Conservation (phyloP, 495 filamentous ascomycete species). For the Penicillium verhagenii region DNA sequence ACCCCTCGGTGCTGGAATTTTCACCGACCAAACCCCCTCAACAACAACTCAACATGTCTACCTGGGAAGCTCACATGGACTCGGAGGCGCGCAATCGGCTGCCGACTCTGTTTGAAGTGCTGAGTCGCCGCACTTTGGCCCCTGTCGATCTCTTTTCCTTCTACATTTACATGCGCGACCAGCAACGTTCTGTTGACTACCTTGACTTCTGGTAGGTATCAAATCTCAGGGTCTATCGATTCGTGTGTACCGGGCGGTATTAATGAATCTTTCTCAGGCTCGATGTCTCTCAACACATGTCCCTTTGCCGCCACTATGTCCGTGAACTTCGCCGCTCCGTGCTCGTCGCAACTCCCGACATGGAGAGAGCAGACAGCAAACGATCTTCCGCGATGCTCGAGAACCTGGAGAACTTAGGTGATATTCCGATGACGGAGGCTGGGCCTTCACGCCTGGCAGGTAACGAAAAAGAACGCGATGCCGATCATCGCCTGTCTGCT, state of each 20-base stretch:
- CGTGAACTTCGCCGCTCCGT: slow-evolving; percentile 92
- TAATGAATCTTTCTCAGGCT: slow-evolving; percentile 59
- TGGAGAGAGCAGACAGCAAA: slow-evolving; percentile 77
- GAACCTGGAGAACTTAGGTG: slow-evolving; percentile 62
- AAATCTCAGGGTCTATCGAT: no score
- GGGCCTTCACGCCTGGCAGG: slow-evolving; percentile 42
- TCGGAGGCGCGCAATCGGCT: slow-evolving; percentile 70
- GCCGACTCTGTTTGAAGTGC: slow-evolving; percentile 90
- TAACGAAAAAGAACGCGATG: slow-evolving; percentile 56
- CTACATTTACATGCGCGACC: slow-evolving; percentile 99
- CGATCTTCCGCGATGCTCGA: slow-evolving; percentile 80
- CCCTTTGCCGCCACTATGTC: slow-evolving; percentile 95
- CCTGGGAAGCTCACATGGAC: slow-evolving; percentile 30
- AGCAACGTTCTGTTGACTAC: slow-evolving; percentile 96
- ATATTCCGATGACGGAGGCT: slow-evolving; percentile 50
- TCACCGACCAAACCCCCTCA: slow-evolving; percentile 6
- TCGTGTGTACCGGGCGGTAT: not conserved
- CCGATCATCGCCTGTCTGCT: slow-evolving; percentile 83
- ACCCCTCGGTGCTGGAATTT: slow-evolving; percentile 24
- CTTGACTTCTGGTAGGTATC: slow-evolving; percentile 88
- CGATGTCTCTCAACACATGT: slow-evolving; percentile 98
- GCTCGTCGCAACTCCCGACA: slow-evolving; percentile 86
- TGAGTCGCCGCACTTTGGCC: slow-evolving; percentile 84
- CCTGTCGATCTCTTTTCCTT: slow-evolving; percentile 97
- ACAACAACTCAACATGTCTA: slow-evolving; percentile 31